These are phyloP conservation scores for Colletotrichum siamense DNA, from an alignment of 2,329 filamentous ascomycete genomes.

Conservation along the genomic window DNA sequence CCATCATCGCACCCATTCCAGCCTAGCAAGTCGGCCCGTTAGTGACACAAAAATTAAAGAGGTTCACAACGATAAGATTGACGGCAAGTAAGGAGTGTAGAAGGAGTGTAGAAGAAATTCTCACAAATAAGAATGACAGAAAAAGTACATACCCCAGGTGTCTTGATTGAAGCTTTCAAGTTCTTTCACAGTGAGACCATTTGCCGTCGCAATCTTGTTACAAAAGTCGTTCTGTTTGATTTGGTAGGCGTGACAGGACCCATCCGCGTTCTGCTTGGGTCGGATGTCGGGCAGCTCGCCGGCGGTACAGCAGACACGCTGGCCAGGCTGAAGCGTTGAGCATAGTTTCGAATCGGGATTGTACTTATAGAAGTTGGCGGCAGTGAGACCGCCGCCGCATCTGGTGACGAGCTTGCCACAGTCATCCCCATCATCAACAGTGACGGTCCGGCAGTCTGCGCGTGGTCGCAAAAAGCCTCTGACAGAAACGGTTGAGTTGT, in stretches of 20 bases:
- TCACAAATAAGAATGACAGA: not conserved
- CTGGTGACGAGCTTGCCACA: conserved; percentile 32
- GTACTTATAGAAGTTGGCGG: conserved; percentile 32
- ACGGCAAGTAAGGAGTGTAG: not conserved
- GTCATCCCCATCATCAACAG: conserved; percentile 29
- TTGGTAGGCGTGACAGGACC: conserved; percentile 38
- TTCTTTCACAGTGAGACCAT: conserved; percentile 35
- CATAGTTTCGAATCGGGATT: conserved; percentile 34
- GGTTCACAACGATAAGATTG: too few species aligned
- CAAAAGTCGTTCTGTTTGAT: conserved; percentile 40
- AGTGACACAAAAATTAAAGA: not conserved
- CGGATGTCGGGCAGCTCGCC: conserved; percentile 39
- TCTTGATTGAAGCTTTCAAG: conserved; percentile 42
- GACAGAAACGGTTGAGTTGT: not conserved
- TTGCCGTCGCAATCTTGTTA: conserved; percentile 30
- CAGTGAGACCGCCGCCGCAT: conserved; percentile 33
- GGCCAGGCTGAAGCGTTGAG: conserved; percentile 30
- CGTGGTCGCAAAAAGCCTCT: not conserved
- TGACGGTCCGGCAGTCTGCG: conserved; percentile 28
- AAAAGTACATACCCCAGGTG: conserved; percentile 37
- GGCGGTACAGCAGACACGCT: conserved; percentile 40
- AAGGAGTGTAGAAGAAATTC: not conserved
- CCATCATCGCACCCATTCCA: conserved; percentile 30
- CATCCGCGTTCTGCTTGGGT: conserved; percentile 36
- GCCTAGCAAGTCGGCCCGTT: not conserved